Conservation (phyloP, 768 basidiomycete genomes). For the Macrolepiota dolichaula region DNA sequence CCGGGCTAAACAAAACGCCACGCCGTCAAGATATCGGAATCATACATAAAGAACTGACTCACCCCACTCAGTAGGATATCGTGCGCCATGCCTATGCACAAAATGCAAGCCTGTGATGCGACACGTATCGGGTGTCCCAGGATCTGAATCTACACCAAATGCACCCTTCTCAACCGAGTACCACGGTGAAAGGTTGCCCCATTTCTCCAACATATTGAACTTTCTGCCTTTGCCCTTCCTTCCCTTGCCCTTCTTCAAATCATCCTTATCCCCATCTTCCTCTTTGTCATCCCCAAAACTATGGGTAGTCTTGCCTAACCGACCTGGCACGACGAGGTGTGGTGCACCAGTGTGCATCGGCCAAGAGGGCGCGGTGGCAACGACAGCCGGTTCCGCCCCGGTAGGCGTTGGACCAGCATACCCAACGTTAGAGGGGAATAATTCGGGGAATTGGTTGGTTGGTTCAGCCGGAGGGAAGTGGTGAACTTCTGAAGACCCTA, state of each 20-base stretch:
- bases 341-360: slow-evolving; percentile 72
- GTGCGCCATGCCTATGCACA: slow-evolving; percentile 80
- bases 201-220: slow-evolving; percentile 71
- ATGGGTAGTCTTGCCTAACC: slow-evolving; percentile 19
- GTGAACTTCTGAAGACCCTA: slow-evolving; percentile 69
- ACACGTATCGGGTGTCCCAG: slow-evolving; percentile 69
- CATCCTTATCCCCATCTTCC: slow-evolving; percentile 13
- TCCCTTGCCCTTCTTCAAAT: slow-evolving; percentile 4
- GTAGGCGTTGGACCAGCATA: slow-evolving; percentile 78
- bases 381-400: slow-evolving; percentile 70
- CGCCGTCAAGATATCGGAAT: slow-evolving; percentile 2
- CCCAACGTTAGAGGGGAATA: slow-evolving; percentile 78
- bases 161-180: slow-evolving; percentile 62
- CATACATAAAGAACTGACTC: slow-evolving; percentile 26
- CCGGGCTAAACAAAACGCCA: slow-evolving; percentile 31
- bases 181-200: slow-evolving; percentile 89
- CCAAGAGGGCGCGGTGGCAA: slow-evolving; percentile 74
- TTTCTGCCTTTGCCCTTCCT: slow-evolving; percentile 26
- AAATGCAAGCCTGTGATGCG: slow-evolving; percentile 72
- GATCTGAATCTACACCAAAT: slow-evolving; percentile 72
- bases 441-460: slow-evolving; percentile 65
- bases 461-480: slow-evolving; percentile 70
- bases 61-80: slow-evolving; percentile 67
- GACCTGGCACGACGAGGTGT: slow-evolving; percentile 53
- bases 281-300: slow-evolving; percentile 6